phyloP scores from a whole-genome alignment of 1,139 yeast species.

The Yamadazyma triangularis region DNA sequence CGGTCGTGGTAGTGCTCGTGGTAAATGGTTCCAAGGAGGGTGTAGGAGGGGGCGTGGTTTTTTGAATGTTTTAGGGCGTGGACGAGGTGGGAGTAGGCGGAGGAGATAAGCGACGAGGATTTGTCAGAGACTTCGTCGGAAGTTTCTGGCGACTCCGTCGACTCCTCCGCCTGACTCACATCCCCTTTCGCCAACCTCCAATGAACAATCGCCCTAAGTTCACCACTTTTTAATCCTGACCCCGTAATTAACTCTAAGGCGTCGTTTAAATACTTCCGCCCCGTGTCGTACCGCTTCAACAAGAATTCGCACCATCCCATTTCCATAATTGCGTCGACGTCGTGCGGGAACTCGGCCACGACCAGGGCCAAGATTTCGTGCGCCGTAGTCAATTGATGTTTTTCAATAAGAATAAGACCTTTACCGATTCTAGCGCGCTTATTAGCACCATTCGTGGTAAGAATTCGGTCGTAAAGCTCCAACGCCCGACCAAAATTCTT shows the following conservation, averaged over 20 bases:
- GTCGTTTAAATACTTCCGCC: conserved; percentile 46
- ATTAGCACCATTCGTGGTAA: conserved; percentile 40
- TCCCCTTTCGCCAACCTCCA: conserved; percentile 77
- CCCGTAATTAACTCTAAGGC: conserved; percentile 46
- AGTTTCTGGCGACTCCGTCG: conserved; percentile 17
- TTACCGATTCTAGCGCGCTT: conserved; percentile 73
- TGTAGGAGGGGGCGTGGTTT: conserved; percentile 69
- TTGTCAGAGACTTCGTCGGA: conserved; percentile 28
- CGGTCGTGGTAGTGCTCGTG: conserved; percentile 52
- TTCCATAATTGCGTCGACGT: conserved; percentile 63
- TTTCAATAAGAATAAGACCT: conserved; percentile 71
- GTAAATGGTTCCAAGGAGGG: conserved; percentile 74
- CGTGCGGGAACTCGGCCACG: conserved; percentile 43
- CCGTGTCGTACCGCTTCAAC: conserved; percentile 46
- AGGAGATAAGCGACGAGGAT: too few species aligned
- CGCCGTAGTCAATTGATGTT: conserved; percentile 55
- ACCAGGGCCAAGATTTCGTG: conserved; percentile 48
- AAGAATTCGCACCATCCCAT: conserved; percentile 75
- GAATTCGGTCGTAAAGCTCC: conserved; percentile 61
- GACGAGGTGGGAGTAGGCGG: conserved; percentile 54
- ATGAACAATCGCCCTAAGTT: conserved; percentile 53
- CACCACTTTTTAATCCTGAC: conserved; percentile 47
- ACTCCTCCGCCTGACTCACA: too few species aligned
- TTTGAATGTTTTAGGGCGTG: conserved; percentile 60
- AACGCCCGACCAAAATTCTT: conserved; percentile 76